Evolutionary conservation across 139 green algal genomes (phyloP).

Genomic region (Coelastrella sp.): DNA sequence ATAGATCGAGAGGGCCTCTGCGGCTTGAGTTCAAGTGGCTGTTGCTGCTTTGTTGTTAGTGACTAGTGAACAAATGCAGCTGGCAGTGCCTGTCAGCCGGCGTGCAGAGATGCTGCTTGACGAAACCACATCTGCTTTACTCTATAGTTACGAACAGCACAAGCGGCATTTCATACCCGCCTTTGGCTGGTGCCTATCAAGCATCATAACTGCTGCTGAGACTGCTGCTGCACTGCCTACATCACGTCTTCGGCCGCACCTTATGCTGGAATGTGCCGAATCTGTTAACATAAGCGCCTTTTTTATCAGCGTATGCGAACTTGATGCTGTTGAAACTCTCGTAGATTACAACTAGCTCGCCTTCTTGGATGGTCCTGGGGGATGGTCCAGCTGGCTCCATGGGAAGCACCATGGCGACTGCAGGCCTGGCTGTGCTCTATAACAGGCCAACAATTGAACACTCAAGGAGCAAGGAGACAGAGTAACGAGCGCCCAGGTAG

Average conservation of each 20-base stretch:
- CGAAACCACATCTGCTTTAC: too few relatives aligned
- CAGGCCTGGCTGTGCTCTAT: background rate
- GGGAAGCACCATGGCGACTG: slow-evolving; percentile 4
- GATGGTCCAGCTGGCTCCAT: slow-evolving; percentile 20
- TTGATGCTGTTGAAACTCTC: slow-evolving; percentile 85
- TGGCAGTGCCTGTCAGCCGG: too few relatives aligned
- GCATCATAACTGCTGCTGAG: background rate
- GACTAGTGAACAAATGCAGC: too few relatives aligned
- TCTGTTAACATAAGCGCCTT: slow-evolving; percentile 64
- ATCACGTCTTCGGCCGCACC: slow-evolving; percentile 30
- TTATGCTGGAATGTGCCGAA: slow-evolving; percentile 78
- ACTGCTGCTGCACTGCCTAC: background rate
- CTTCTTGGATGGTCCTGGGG: slow-evolving; percentile 64
- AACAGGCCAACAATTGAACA: background rate
- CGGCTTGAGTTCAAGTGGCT: too few relatives aligned
- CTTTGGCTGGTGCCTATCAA: too few relatives aligned
- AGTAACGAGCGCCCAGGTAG: background rate
- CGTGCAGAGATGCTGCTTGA: too few relatives aligned
- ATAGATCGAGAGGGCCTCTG: too few relatives aligned
- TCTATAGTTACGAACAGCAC: too few relatives aligned
- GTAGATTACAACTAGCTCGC: slow-evolving; percentile 91
- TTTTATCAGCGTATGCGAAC: slow-evolving; percentile 58
- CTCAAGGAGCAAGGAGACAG: background rate
- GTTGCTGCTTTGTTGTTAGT: too few relatives aligned
- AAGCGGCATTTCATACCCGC: too few relatives aligned